Conservation (phyloP, 176 grass and related monocot genomes). For the Chloris gayana region DNA sequence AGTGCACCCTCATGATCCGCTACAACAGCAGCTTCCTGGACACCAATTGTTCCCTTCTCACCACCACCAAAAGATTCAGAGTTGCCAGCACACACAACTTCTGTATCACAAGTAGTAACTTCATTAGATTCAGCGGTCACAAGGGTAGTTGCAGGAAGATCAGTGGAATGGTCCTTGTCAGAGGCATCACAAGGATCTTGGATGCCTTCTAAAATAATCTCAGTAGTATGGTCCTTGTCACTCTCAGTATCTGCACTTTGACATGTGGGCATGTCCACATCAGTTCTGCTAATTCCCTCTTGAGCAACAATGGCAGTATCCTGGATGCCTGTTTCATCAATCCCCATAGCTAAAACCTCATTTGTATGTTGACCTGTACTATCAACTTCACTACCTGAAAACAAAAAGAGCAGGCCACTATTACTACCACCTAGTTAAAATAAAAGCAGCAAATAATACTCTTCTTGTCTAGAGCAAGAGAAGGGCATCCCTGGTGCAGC, state of each 20-base stretch:
- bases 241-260: constrained; percentile 28
- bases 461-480: background rate
- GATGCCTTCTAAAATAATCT: constrained; percentile 4
- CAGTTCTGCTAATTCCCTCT: background rate
- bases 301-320: constrained; percentile 10
- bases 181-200: constrained; percentile 24
- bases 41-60: background rate
- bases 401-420: background rate
- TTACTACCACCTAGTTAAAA: background rate
- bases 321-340: background rate
- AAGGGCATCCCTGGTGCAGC: too few relatives aligned
- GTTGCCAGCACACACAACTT: constrained; percentile 26
- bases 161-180: constrained; percentile 27
- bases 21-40: constrained; percentile 5
- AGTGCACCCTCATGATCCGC: background rate
- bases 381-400: constrained; percentile 36
- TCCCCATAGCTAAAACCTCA: constrained; percentile 8
- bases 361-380: constrained; percentile 15
- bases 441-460: background rate
- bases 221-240: constrained; percentile 23
- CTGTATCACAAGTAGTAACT: constrained; percentile 22
- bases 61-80: constrained; percentile 25
- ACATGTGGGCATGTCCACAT: constrained; percentile 14
- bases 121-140: constrained; percentile 20
- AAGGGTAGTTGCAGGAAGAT: constrained; percentile 19